phyloP scores from a whole-genome alignment of 176 grass and related monocot species.

The Rhipidocladum racemiflorum region DNA sequence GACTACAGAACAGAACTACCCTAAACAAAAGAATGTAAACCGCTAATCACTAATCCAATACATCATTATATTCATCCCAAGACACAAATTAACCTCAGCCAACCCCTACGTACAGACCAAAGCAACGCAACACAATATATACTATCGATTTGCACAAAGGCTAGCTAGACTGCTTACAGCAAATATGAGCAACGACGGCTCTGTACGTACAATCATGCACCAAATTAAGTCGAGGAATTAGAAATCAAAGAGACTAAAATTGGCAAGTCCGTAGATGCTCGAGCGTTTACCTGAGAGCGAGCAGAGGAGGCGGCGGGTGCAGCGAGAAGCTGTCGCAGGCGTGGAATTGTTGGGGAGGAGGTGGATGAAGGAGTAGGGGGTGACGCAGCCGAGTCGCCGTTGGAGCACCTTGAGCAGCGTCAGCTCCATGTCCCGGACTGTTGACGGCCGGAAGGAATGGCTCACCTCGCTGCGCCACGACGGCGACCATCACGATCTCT shows the following conservation, averaged over 20 bases:
- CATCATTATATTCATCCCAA: no score
- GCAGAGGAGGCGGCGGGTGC: slow-evolving; percentile 46
- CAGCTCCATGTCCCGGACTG: slow-evolving; percentile 65
- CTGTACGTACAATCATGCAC: slow-evolving; percentile 17
- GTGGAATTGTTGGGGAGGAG: neutral
- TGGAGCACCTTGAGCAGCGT: slow-evolving; percentile 67
- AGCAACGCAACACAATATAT: no score
- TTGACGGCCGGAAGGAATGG: slow-evolving; percentile 42
- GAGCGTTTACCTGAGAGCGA: slow-evolving; percentile 47
- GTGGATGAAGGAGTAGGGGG: neutral
- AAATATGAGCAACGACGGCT: slow-evolving; percentile 27
- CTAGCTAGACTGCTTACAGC: no score
- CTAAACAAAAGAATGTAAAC: no score
- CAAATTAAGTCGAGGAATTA: neutral
- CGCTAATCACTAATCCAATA: no score
- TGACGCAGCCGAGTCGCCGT: slow-evolving; percentile 34
- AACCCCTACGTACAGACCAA: no score
- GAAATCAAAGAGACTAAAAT: neutral
- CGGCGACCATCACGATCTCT: no score
- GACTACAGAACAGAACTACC: no score
- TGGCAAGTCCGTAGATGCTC: neutral
- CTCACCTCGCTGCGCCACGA: no score
- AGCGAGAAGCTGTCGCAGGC: neutral
- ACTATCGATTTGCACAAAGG: no score
- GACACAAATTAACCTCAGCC: no score